Evolutionary conservation across 2,329 filamentous ascomycete genomes (phyloP), one percentile per base, ranked within the genome.

Genomic region (Zymoseptoria crescenta): DNA sequence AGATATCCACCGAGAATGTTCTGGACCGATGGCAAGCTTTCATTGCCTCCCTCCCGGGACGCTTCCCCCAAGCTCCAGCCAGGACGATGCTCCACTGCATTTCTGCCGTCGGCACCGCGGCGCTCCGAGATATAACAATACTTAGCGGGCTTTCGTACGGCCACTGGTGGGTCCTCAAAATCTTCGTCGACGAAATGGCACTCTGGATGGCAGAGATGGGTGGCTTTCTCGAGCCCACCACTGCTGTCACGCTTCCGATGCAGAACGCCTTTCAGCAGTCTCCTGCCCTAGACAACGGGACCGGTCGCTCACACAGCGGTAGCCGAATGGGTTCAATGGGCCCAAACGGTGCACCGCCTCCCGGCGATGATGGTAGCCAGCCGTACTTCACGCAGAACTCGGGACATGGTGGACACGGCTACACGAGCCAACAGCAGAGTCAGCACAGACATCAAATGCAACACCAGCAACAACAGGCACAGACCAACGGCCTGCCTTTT

Each of bases 111-210:
- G 87, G 89, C 10, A 90, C 87, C 7, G 85, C 88, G 20, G 87
- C 89, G 19, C 84, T 94, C 77, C 82, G 90, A 57, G 91, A 95
- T 67, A 82, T 95, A 59, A 94, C 89, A 0, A 85, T 94, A 55
- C 81, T 84, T 49, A 86, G 88, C 64, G 88, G 87, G 19, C 85
- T 87, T 70, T 92, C 88, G 69, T 95, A 93, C 69, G 87, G 89
- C n/a, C 87, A 88, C 5, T 95, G 91, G 91, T 94, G 89, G 89
- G 89, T 96, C 59, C 91, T 91, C 3, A 96, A 96, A 73, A 92
- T 93, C 59, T 97, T 93, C 81, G 83, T 96, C 56, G 92, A 96
- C 69, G 93, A 97, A 76, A 95, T 96, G 89, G 85, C 91, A 54
- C 82, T 88, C 59, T 96, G 95, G 81, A 80, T 96, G 65, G 91